phyloP scores from a whole-genome alignment of 2,329 filamentous ascomycete species.

The Penicillium sp. region DNA sequence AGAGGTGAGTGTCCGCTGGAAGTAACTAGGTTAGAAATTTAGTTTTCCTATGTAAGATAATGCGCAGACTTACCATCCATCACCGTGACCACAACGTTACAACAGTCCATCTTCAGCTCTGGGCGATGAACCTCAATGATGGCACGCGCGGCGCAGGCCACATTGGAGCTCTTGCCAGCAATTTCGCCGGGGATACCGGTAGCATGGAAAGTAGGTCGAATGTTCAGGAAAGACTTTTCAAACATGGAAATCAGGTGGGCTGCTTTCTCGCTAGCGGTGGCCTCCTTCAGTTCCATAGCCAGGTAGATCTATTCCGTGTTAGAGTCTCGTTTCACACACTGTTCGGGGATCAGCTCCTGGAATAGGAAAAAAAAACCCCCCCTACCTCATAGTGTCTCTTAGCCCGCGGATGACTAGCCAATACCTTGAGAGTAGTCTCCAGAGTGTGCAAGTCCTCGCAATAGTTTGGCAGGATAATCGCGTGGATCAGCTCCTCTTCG shows the following conservation, averaged over 20 bases:
- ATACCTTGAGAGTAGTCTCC: constrained; percentile 70
- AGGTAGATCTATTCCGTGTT: constrained; percentile 65
- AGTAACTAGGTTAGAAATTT: neutral
- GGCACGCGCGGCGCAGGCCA: constrained; percentile 67
- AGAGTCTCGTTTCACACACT: neutral
- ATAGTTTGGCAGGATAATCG: constrained; percentile 75
- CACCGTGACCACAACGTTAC: constrained; percentile 71
- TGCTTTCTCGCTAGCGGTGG: constrained; percentile 66
- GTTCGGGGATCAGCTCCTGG: neutral
- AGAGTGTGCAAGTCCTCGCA: constrained; percentile 74
- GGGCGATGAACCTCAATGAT: constrained; percentile 34
- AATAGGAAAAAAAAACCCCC: too few relatives aligned
- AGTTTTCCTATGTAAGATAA: neutral
- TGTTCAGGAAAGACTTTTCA: constrained; percentile 67
- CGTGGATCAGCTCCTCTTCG: constrained; percentile 62
- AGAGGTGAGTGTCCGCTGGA: constrained; percentile 65
- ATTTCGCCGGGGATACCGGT: constrained; percentile 69
- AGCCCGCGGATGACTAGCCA: constrained; percentile 71
- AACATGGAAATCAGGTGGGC: constrained; percentile 67
- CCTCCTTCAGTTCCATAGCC: constrained; percentile 74
- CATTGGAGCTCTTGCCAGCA: constrained; percentile 76
- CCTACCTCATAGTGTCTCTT: constrained; percentile 71
- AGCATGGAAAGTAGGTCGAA: constrained; percentile 72
- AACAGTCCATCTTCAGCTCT: constrained; percentile 44
- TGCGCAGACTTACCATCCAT: constrained; percentile 67